These are phyloP conservation scores for Clohesyomyces aquaticus DNA, from an alignment of 495 filamentous ascomycete species.

Conservation along the genomic window DNA sequence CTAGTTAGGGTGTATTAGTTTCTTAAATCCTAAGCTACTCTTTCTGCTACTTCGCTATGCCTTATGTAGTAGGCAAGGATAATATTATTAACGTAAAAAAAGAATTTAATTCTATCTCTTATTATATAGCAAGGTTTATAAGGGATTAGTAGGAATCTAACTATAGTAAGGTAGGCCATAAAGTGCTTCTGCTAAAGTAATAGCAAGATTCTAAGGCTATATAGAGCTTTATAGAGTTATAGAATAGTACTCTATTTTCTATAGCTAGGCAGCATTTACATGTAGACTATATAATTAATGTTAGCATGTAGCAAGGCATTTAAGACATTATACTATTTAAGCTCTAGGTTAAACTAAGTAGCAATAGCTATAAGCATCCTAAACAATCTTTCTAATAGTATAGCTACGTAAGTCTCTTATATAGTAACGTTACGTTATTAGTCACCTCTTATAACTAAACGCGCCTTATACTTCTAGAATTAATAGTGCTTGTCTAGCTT, in stretches of 20 bases:
- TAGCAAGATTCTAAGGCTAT: neutral
- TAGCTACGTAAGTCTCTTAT: too few species aligned
- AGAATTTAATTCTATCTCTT: neutral
- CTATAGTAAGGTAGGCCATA: neutral
- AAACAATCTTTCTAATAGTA: slow-evolving; percentile 4
- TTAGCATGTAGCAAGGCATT: neutral
- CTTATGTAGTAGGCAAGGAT: neutral
- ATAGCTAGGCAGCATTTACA: neutral
- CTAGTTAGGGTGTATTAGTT: slow-evolving; percentile 7
- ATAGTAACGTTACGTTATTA: slow-evolving; percentile 2
- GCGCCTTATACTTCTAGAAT: too few species aligned
- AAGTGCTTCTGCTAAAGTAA: slow-evolving; percentile 4
- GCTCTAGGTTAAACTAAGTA: neutral
- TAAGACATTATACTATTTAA: neutral
- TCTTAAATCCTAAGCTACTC: too few species aligned
- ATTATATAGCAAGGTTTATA: slow-evolving; percentile 5
- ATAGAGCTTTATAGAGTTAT: neutral
- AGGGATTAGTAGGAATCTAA: neutral
- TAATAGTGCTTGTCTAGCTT: too few species aligned
- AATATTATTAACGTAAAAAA: slow-evolving; percentile 8
- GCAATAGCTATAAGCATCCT: neutral
- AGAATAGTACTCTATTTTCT: neutral
- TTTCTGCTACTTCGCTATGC: neutral
- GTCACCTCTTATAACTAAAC: neutral
- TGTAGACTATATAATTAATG: slow-evolving; percentile 1